Evolutionary conservation across 306 rosid genomes (phyloP).

Genomic region (Quercus bicolor): DNA sequence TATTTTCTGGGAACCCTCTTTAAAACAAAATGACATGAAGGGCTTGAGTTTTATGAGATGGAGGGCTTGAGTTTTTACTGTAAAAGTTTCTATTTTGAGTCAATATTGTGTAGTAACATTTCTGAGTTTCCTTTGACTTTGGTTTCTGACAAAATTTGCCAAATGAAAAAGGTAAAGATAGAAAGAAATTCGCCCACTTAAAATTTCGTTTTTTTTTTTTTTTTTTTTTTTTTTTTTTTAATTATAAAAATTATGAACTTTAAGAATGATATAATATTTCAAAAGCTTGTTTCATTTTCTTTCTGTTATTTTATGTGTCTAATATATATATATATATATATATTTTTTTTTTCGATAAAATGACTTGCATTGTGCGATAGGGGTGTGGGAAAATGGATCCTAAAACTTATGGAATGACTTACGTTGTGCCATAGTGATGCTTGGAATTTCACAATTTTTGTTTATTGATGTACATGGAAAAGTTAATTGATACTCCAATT

Average conservation of each 20-base stretch:
- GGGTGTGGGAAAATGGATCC: slow-evolving; percentile 95
- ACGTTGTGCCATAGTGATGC: slow-evolving; percentile 35
- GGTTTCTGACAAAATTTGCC: too few relatives aligned
- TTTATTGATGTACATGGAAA: not conserved
- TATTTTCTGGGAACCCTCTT: not conserved
- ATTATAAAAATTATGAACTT: too few relatives aligned
- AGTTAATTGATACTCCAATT: not conserved
- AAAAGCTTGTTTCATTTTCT: not conserved
- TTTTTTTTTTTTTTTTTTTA: not conserved
- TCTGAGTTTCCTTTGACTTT: not conserved
- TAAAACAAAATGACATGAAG: not conserved
- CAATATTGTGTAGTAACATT: not conserved
- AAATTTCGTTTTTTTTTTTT: not conserved
- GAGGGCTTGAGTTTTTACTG: not conserved
- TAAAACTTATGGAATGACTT: slow-evolving; percentile 47
- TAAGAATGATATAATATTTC: not conserved
- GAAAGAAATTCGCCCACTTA: not conserved
- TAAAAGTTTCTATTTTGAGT: not conserved
- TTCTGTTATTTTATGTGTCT: not conserved
- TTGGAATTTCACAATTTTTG: not conserved
- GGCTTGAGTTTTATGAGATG: not conserved
- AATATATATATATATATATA: too few relatives aligned
- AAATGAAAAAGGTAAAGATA: not conserved
- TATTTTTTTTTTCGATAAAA: not conserved
- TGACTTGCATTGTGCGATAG: slow-evolving; percentile 34